Evolutionary conservation across 1,284 basidiomycete genomes (phyloP).

Genomic region (Inonotus obliquus): DNA sequence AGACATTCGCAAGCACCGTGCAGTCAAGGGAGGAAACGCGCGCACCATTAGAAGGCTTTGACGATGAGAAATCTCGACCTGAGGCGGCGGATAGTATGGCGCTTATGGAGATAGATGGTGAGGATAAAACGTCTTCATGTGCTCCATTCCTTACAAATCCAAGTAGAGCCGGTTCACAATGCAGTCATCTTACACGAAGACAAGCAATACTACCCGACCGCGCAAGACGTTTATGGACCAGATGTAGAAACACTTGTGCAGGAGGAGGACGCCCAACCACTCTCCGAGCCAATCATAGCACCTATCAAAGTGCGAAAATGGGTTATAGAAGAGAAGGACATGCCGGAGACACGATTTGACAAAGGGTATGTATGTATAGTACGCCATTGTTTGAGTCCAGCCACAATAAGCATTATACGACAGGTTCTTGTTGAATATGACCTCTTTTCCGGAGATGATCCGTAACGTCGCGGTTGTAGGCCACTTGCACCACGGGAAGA

Average conservation of each 20-base stretch:
- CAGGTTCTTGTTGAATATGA: slow-evolving; percentile 91
- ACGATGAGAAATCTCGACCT: slow-evolving; percentile 49
- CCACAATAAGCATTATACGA: neutral
- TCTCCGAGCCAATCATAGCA: slow-evolving; percentile 93
- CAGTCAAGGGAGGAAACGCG: slow-evolving; percentile 28
- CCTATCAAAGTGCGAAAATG: slow-evolving; percentile 93
- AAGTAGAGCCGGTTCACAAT: slow-evolving; percentile 66
- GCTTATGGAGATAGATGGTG: slow-evolving; percentile 81
- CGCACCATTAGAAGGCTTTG: slow-evolving; percentile 71
- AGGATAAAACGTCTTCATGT: slow-evolving; percentile 26
- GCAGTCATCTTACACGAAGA: slow-evolving; percentile 95
- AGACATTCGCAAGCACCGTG: slow-evolving; percentile 37
- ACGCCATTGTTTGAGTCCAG: neutral
- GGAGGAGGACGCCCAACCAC: slow-evolving; percentile 95
- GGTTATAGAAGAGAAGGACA: slow-evolving; percentile 87
- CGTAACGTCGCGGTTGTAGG: slow-evolving; percentile 94
- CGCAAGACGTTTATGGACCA: slow-evolving; percentile 87
- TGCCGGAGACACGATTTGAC: slow-evolving; percentile 91
- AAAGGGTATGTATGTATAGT: slow-evolving; percentile 68
- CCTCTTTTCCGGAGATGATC: slow-evolving; percentile 90
- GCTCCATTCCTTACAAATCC: neutral
- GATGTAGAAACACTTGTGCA: slow-evolving; percentile 97
- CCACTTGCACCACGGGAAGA: slow-evolving; percentile 98
- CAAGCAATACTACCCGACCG: slow-evolving; percentile 97
- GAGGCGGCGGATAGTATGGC: slow-evolving; percentile 49